Base-by-base conservation (phyloP, 202 grass and related monocot genomes). In the Cymbopogon flexuosus region DNA sequence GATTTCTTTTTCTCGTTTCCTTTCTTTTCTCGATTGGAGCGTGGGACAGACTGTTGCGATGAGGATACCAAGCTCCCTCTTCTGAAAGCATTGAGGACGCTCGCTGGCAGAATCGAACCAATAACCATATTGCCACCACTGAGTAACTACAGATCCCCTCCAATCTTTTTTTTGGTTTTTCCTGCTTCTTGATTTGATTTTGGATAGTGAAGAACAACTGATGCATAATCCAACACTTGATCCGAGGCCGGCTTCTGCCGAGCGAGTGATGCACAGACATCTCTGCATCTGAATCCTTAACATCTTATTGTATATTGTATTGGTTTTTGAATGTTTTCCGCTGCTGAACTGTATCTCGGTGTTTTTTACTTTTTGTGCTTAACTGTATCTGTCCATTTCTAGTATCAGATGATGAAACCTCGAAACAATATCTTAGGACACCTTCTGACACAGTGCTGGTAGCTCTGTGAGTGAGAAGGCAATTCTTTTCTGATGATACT, bases 401-500 rank as follows among this genome's bases (percentile, higher is more conserved):
- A 36, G 43, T 47, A 47, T 47, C 43, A 47, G 15, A 29, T 77
- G 92, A 93, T 74, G 92, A 91, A 65, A 97, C 29, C 68, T 72
- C 9, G 12, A 86, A 84, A 82, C 9, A 84, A 87, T 97, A 87
- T 97, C 92, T 93, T 97, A 97, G 94, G 94, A 93, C 92, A 97
- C 94, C 94, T 97, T 97, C 92, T 87, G 80, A 94, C 94, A 93
- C 90, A 83, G 63, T 46, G 10, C 43, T 63, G 57, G 23, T 56
- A 40, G 33, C 46, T 1, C 78, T 76, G 89, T 97, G 94, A 57
- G 87, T 92, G 92, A 85, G 94, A 97, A 94, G 14, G 65, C 65
- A 72, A 43, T 84, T 92, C 45, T 79, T 60, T 83, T 84, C 88
- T 88, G 89, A 91, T 97, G 91, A 74, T 89, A 71, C 77, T 40